Base-by-base conservation (phyloP, 2,329 filamentous ascomycete species). In the Drechslera avenae region DNA sequence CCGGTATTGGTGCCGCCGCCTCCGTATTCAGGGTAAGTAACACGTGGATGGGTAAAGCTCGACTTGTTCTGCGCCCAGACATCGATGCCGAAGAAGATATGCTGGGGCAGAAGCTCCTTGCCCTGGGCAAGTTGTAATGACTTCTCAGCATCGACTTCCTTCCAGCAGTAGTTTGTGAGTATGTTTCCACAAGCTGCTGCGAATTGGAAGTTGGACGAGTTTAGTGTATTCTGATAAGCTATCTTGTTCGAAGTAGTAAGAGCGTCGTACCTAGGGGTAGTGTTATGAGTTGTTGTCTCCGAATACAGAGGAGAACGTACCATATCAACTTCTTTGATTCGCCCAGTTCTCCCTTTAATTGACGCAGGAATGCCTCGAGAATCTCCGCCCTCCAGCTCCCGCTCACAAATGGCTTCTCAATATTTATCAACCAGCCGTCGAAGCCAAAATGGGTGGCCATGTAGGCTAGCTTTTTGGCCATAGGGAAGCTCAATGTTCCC, bases 121-220 rank as follows among this genome's bases (percentile, higher is more conserved):
- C 66, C 50, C 7, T 58, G 5, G 12, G 67, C 64, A 4, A 75
- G 39, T 5, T 62, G 40, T 31, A 59, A 52, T 7, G 73, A 70
- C 1, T 60, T 52, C 10, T 43, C 21, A 10, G 63, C 67, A 18
- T 69, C 44, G 3, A 49, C 31, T 14, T 69, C 67, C 10, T 58
- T 73, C 78, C 78, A 79, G 26, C 66, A 69, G 58, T 79, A 80
- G 39, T 79, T 79, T 2, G 76, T 78, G 10, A 79, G 70, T 16
- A 79, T 53, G 7, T 58, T 67, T 31, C 73, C 73, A 16, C 75
- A 73, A 9, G 67, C 71, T 45, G 62, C 53, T 12, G 74, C 69
- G 45, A 77, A 77, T 1, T 60, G 54, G 1, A 73, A 50, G 47
- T 80, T 80, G 32, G 66, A 52, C 1, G 50, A 36, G 2, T 69